These are phyloP conservation scores for Aspergillus wentii DNA, from an alignment of 495 filamentous ascomycete genomes.

Conservation along the genomic window DNA sequence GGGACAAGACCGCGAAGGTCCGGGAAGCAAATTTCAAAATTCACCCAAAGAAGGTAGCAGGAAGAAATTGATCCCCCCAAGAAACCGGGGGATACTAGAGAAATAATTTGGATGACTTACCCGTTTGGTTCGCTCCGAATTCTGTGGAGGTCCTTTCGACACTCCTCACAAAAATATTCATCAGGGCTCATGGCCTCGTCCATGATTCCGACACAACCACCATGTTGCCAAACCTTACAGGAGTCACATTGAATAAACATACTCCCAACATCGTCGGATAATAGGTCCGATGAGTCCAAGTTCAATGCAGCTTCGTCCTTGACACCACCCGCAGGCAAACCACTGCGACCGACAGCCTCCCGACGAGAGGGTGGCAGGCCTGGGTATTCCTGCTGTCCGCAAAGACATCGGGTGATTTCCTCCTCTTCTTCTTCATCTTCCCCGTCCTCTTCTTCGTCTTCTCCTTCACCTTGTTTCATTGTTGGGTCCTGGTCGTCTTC, in stretches of 20 bases:
- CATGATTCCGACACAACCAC: slow-evolving; percentile 95
- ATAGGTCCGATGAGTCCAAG: slow-evolving; percentile 33
- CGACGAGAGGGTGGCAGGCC: slow-evolving; percentile 68
- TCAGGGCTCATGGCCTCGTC: slow-evolving; percentile 88
- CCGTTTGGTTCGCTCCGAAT: slow-evolving; percentile 75
- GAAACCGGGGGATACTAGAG: slow-evolving; percentile 7
- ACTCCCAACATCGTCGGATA: slow-evolving; percentile 82
- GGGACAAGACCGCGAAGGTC: too few species aligned
- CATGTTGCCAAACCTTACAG: slow-evolving; percentile 99
- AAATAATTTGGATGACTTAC: slow-evolving; percentile 52
- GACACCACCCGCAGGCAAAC: slow-evolving; percentile 40
- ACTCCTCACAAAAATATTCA: slow-evolving; percentile 97
- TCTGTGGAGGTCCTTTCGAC: slow-evolving; percentile 84
- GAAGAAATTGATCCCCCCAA: slow-evolving; percentile 6
- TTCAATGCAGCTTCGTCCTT: slow-evolving; percentile 52
- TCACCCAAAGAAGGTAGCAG: slow-evolving; percentile 7
- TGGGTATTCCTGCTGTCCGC: slow-evolving; percentile 90
- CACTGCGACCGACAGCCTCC: slow-evolving; percentile 49
- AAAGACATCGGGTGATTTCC: slow-evolving; percentile 90
- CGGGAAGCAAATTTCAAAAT: too few species aligned
- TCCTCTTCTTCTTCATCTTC: slow-evolving; percentile 74
- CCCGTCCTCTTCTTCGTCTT: slow-evolving; percentile 56
- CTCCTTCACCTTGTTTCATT: slow-evolving; percentile 34
- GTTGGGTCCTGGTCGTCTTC: slow-evolving; percentile 52
- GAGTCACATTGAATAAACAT: slow-evolving; percentile 97